phyloP scores from a whole-genome alignment of 1,284 basidiomycete genomes.

The Agaricales sp. region DNA sequence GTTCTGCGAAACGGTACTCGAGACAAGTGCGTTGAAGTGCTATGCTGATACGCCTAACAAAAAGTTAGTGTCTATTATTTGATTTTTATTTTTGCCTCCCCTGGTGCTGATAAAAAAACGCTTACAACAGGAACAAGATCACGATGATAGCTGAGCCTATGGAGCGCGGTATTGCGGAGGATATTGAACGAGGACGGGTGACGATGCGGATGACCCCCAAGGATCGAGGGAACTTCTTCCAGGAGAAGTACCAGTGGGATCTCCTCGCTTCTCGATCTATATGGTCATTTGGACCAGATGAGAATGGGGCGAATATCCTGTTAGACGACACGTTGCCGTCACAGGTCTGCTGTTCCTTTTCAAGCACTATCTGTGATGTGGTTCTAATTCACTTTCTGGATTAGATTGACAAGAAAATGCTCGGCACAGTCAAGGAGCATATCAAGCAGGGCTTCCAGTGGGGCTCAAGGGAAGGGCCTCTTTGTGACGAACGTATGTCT shows the following conservation, averaged over 20 bases:
- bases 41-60: conserved; percentile 99
- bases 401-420: conserved; percentile 86
- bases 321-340: conserved; percentile 95
- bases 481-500: conserved; percentile 94
- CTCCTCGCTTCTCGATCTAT: conserved; percentile 93
- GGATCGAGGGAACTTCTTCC: conserved; percentile 88
- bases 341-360: conserved; percentile 41
- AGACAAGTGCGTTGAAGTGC: conserved; percentile 96
- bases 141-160: conserved; percentile 98
- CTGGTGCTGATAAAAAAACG: conserved; percentile 11
- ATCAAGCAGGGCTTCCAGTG: conserved; percentile 99
- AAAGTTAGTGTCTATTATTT: conserved; percentile 56
- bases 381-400: too few species aligned
- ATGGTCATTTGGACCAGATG: conserved; percentile 99
- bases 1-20: conserved; percentile 97
- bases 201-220: conserved; percentile 91
- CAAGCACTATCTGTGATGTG: too few species aligned
- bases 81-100: conserved; percentile 4
- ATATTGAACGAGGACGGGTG: conserved; percentile 85
- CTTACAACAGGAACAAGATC: conserved; percentile 72
- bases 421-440: conserved; percentile 86
- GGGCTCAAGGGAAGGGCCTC: conserved; percentile 93
- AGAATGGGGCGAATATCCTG: conserved; percentile 87
- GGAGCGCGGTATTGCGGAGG: conserved; percentile 88
- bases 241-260: conserved; percentile 98